phyloP scores from a whole-genome alignment of 352 stramenopile genomes.

The Elongisporangium senticosum region DNA sequence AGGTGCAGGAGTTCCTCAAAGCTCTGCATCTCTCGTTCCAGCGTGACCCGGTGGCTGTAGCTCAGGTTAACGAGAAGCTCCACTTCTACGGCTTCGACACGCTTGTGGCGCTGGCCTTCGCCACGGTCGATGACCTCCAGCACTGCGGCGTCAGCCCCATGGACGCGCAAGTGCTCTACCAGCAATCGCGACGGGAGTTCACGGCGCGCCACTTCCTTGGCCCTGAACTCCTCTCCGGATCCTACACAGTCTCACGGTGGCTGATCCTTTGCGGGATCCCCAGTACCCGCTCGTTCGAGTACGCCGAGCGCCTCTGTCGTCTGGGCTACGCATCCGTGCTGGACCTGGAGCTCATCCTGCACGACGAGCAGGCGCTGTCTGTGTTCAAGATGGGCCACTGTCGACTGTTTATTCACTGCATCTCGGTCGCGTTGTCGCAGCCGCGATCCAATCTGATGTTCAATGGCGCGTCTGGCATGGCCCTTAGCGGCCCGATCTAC shows the following conservation, averaged over 20 bases:
- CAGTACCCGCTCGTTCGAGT: conserved; percentile 34
- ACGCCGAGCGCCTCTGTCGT: conserved; percentile 48
- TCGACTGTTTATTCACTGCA: conserved; percentile 38
- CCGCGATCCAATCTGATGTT: conserved; percentile 10
- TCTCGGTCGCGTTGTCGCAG: conserved; percentile 21
- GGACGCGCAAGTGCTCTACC: conserved; percentile 44
- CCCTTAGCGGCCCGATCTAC: conserved; percentile 15
- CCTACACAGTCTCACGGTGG: conserved; percentile 56
- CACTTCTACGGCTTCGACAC: conserved; percentile 58
- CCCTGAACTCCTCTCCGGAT: conserved; percentile 25
- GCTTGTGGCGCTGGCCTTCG: conserved; percentile 45
- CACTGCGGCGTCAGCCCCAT: conserved; percentile 29
- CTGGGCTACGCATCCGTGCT: conserved; percentile 51
- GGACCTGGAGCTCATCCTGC: conserved; percentile 53
- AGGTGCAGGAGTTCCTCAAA: conserved; percentile 49
- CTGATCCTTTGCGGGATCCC: conserved; percentile 51
- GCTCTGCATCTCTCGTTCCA: conserved; percentile 33
- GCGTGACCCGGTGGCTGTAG: conserved; percentile 23
- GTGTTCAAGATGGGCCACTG: conserved; percentile 41
- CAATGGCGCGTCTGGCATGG: conserved; percentile 11
- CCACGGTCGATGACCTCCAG: conserved; percentile 37
- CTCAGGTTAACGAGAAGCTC: conserved; percentile 28
- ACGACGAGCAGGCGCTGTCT: conserved; percentile 40
- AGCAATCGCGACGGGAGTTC: conserved; percentile 42
- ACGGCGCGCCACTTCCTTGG: conserved; percentile 28